These are phyloP conservation scores for Ustanciosporium gigantosporum DNA, from an alignment of 1,284 basidiomycete species.

Conservation along the genomic window DNA sequence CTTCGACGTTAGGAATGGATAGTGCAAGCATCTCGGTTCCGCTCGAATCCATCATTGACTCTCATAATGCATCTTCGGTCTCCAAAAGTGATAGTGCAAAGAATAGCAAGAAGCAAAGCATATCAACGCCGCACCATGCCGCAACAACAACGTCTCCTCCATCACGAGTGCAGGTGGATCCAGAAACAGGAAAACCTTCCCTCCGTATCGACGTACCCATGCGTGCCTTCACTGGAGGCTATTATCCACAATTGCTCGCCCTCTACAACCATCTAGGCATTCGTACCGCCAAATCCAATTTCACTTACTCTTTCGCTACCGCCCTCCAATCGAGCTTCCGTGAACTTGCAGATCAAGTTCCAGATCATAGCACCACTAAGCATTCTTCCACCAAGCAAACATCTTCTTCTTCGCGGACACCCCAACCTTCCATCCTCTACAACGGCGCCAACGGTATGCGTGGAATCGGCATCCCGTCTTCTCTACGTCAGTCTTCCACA, in stretches of 20 bases:
- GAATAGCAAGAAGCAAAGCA: too few species aligned
- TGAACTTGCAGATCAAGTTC: too few species aligned
- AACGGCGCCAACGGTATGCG: slow-evolving; percentile 41
- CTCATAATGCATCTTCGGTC: too few species aligned
- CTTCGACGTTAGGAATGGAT: slow-evolving; percentile 53
- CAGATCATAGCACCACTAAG: not conserved
- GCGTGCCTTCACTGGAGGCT: slow-evolving; percentile 57
- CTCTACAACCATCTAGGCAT: slow-evolving; percentile 49
- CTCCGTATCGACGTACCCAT: slow-evolving; percentile 57
- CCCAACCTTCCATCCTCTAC: slow-evolving; percentile 41
- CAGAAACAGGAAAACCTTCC: not conserved
- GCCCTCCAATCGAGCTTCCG: not conserved
- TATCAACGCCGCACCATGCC: not conserved
- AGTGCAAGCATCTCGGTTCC: slow-evolving; percentile 49
- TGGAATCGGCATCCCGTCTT: slow-evolving; percentile 36
- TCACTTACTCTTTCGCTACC: slow-evolving; percentile 51
- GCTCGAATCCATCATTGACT: too few species aligned
- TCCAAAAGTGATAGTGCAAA: not conserved
- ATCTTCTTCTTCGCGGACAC: not conserved
- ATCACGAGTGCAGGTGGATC: too few species aligned
- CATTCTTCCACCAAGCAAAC: too few species aligned
- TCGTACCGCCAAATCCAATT: slow-evolving; percentile 29
- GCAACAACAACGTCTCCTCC: not conserved
- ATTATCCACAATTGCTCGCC: slow-evolving; percentile 51
- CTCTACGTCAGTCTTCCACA: slow-evolving; percentile 1